Percentiles rank a stretch among this genome's conserved stretches.
phyloP scores from a whole-genome alignment of 495 filamentous ascomycete species.

The Schizothecium vesticola region DNA sequence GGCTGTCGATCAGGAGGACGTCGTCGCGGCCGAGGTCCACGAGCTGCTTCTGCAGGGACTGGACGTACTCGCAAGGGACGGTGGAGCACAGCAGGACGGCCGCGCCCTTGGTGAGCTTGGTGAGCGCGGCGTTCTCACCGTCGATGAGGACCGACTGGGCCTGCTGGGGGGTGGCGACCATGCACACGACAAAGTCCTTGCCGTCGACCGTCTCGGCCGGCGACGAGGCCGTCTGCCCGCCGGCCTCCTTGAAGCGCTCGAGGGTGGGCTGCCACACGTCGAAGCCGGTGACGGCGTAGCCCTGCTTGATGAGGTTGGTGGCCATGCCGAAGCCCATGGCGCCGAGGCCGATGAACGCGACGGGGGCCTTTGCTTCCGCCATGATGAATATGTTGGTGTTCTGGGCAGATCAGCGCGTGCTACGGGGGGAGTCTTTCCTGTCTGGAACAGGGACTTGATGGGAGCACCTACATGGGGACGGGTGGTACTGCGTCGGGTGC shows the following conservation, averaged over 20 bases:
- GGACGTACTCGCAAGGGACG: slow-evolving; percentile 61
- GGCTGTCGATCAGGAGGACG: slow-evolving; percentile 64
- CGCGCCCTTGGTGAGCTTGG: slow-evolving; percentile 51
- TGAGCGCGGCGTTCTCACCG: slow-evolving; percentile 51
- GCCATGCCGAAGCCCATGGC: slow-evolving; percentile 91
- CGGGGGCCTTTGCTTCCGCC: slow-evolving; percentile 42
- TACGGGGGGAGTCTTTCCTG: neutral
- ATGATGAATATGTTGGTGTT: slow-evolving; percentile 15
- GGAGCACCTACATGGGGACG: neutral
- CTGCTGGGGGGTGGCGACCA: slow-evolving; percentile 75
- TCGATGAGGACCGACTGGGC: slow-evolving; percentile 62
- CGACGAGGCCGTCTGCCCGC: slow-evolving; percentile 56
- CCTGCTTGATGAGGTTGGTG: slow-evolving; percentile 64
- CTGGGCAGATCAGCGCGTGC: neutral
- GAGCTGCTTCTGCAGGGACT: slow-evolving; percentile 53
- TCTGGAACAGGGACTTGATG: neutral
- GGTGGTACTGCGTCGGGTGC: neutral
- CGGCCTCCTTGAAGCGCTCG: slow-evolving; percentile 61
- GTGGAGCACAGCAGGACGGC: slow-evolving; percentile 70
- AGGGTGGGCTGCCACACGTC: slow-evolving; percentile 71
- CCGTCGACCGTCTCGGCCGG: slow-evolving; percentile 58
- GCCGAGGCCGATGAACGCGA: slow-evolving; percentile 78
- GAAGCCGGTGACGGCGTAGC: slow-evolving; percentile 66
- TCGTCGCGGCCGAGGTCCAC: slow-evolving; percentile 51
- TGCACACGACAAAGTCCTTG: slow-evolving; percentile 62